These are phyloP conservation scores for Takashimella tepidaria DNA, from an alignment of 1,284 basidiomycete species.

Conservation along the genomic window DNA sequence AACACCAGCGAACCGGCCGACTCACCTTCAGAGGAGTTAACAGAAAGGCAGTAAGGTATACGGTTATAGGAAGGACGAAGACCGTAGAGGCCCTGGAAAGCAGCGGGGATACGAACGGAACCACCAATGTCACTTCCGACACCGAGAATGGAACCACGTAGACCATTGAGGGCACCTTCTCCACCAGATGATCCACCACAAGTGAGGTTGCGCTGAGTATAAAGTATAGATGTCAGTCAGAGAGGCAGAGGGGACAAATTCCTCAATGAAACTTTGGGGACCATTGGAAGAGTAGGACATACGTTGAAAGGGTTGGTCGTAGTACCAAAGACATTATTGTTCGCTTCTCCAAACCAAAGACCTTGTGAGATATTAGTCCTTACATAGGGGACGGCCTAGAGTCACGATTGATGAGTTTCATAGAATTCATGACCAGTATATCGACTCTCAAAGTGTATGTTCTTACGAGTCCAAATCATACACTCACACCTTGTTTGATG, in stretches of 20 bases:
- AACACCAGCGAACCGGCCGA: background rate
- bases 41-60: background rate
- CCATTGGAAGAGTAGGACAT: background rate
- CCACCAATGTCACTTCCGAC: conserved; percentile 53
- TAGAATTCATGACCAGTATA: conserved; percentile 43
- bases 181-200: conserved; percentile 61
- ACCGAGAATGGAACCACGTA: conserved; percentile 57
- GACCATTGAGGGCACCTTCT: conserved; percentile 60
- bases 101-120: conserved; percentile 17
- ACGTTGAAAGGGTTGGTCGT: conserved; percentile 20
- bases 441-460: conserved; percentile 29
- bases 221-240: conserved; percentile 51
- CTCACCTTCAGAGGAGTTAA: background rate
- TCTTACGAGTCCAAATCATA: no score
- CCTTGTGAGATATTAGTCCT: conserved; percentile 17
- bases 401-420: conserved; percentile 25
- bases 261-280: background rate
- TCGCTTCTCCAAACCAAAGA: conserved; percentile 11
- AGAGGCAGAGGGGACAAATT: no score
- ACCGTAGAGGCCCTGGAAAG: conserved; percentile 62
- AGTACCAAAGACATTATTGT: conserved; percentile 19
- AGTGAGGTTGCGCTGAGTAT: conserved; percentile 50
- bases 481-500: conserved; percentile 12
- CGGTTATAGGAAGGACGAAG: conserved; percentile 65
- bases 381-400: conserved; percentile 1